A percentile compares a stretch with the other conserved stretches of the same genome.
phyloP scores from a whole-genome alignment of 2,329 filamentous ascomycete species.

The Claviceps fusiformis region DNA sequence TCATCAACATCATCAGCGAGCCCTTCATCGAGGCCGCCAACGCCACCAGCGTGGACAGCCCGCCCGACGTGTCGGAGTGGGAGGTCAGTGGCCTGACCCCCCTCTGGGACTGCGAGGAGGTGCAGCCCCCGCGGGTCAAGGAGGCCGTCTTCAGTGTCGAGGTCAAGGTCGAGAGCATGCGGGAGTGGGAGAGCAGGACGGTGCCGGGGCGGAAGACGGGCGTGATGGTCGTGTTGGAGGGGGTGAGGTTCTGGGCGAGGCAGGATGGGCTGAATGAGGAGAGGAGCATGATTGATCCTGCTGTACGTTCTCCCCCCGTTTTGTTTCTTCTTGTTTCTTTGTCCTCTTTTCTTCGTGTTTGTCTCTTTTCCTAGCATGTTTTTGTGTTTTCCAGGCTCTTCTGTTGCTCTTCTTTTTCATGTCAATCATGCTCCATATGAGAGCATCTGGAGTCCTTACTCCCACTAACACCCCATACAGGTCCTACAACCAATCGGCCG shows the following conservation, averaged over 20 bases:
- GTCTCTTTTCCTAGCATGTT: not conserved
- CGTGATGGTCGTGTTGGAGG: constrained; percentile 66
- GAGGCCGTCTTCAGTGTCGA: constrained; percentile 79
- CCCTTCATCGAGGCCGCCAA: constrained; percentile 82
- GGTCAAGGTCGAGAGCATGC: constrained; percentile 59
- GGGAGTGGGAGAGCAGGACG: constrained; percentile 63
- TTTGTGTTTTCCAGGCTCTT: no score
- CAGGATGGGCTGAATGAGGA: constrained; percentile 80
- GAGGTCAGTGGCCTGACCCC: constrained; percentile 62
- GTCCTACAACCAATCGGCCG: constrained; percentile 64
- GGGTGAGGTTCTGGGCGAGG: constrained; percentile 74
- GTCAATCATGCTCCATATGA: no score
- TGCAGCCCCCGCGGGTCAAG: constrained; percentile 58
- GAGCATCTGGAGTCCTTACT: no score
- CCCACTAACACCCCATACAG: constrained; percentile 15
- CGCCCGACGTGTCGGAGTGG: constrained; percentile 70
- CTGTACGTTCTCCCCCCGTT: constrained; percentile 27
- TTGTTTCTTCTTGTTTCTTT: not conserved
- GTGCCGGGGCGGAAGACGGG: constrained; percentile 59
- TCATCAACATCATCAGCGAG: constrained; percentile 79
- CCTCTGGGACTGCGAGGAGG: constrained; percentile 37
- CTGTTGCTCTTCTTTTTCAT: not conserved
- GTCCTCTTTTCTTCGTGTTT: not conserved
- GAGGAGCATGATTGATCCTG: constrained; percentile 58
- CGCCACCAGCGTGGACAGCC: constrained; percentile 62